Conservation (phyloP, 495 filamentous ascomycete species). For the Hypoxylon intermedium region DNA sequence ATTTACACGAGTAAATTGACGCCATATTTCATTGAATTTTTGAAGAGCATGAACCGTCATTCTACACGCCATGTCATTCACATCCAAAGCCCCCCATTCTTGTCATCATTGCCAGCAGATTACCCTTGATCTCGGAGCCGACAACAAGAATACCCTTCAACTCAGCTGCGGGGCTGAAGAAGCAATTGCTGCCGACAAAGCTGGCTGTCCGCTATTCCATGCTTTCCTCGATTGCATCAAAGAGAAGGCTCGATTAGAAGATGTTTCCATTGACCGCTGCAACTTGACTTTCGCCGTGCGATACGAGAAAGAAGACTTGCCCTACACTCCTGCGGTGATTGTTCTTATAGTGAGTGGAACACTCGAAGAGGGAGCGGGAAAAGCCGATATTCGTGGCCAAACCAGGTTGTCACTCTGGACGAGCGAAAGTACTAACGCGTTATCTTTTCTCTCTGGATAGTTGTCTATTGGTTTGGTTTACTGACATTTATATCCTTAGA, state of each 20-base stretch:
- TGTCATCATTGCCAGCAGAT: conserved; percentile 14
- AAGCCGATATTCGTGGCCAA: not conserved
- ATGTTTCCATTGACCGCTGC: not conserved
- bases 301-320: conserved; percentile 3
- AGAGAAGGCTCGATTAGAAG: not conserved
- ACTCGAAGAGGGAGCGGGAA: not conserved
- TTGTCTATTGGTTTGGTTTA: not conserved
- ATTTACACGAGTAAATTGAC: no score
- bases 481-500: not conserved
- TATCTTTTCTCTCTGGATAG: not conserved
- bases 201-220: conserved; percentile 28
- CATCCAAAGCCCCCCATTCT: conserved; percentile 9
- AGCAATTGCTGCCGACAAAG: conserved; percentile 14
- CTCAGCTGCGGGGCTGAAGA: conserved; percentile 11
- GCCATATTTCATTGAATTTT: no score
- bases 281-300: conserved; percentile 1
- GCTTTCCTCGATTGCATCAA: conserved; percentile 9
- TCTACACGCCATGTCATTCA: not conserved
- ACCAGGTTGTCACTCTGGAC: not conserved
- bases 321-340: not conserved
- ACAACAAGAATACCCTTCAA: not conserved
- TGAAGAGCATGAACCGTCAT: no score
- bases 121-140: conserved; percentile 8
- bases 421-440: not conserved
- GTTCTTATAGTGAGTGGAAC: not conserved